These are phyloP conservation scores for Akanthomyces lecanii DNA, from an alignment of 2,329 filamentous ascomycete genomes.

Conservation along the genomic window DNA sequence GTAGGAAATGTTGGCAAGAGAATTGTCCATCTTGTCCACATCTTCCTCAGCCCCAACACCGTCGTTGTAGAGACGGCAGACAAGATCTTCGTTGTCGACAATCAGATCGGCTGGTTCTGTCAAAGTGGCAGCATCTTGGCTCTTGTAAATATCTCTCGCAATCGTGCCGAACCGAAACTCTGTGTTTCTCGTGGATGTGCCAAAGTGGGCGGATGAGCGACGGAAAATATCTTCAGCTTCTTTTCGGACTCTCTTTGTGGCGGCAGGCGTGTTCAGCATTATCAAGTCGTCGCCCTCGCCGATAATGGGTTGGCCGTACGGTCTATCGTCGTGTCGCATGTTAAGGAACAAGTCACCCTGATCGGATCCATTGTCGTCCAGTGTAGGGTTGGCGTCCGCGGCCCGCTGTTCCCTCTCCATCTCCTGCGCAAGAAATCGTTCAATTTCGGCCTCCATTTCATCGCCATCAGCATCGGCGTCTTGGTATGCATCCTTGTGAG, in stretches of 20 bases:
- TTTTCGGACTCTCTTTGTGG: conserved; percentile 47
- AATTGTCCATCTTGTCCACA: conserved; percentile 51
- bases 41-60: conserved; percentile 55
- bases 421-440: conserved; percentile 31
- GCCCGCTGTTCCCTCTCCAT: conserved; percentile 33
- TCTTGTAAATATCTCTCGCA: conserved; percentile 63
- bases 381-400: conserved; percentile 36
- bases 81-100: conserved; percentile 67
- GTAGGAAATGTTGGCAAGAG: conserved; percentile 50
- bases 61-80: conserved; percentile 62
- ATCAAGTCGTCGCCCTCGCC: conserved; percentile 49
- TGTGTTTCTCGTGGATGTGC: conserved; percentile 40
- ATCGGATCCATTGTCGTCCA: conserved; percentile 36
- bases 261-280: conserved; percentile 53
- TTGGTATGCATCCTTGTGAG: conserved; percentile 15
- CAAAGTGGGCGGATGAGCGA: conserved; percentile 46
- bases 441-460: conserved; percentile 34
- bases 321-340: conserved; percentile 40
- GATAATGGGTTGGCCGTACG: conserved; percentile 36
- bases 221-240: conserved; percentile 56
- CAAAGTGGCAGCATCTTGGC: conserved; percentile 54
- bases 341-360: conserved; percentile 48
- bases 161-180: conserved; percentile 65
- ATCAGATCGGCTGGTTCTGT: conserved; percentile 69
- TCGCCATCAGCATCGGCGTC: conserved; percentile 27